Base-by-base conservation (phyloP, 108 stramenopile genomes). In the Schizochytrium sp. region DNA sequence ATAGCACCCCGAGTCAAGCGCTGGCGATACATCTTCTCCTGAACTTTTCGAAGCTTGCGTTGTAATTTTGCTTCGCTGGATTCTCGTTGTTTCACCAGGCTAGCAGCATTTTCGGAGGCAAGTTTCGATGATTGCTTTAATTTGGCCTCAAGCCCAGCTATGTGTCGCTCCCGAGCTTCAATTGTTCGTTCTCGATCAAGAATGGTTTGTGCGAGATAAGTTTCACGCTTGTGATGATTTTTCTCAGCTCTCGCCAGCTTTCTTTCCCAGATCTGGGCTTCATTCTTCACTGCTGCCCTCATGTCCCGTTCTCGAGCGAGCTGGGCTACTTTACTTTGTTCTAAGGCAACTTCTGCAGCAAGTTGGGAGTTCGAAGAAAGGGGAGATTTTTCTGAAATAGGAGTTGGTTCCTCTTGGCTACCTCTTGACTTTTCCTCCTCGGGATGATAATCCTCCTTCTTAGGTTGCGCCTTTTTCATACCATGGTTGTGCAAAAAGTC, bases 1-100 rank as follows among this genome's bases (percentile, higher is more conserved):
- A 83, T 55, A 5, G 50, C 76, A 12, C 76, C 76, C 10, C 76
- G 76, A n/a, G 53, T 55, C 50, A 83, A 53, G 8, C 64, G 64
- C 64, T 69, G 42, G 42, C 44, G 40, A 44, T 69, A 44, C 19
- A 44, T 38, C 64, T 69, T 1, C 12, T 13, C 19, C 64, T 69
- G 19, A 7, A 15, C 64, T 0, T 7, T 8, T 15, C 44, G 7
- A 8, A 69, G 3, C 28, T 69, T 3, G 19, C 5, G 10, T 0
- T 44, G 64, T 8, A 28, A 38, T 44, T 1, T 8, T 13, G 64
- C 64, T 44, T 69, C 64, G 3, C 28, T 15, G 10, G 12, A 8
- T 7, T 15, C 5, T 2, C 44, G 40, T 69, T 69, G 64, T 44
- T 69, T 44, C 0, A 44, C 64, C 1, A 69, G 15, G 12, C 64